phyloP scores from a whole-genome alignment of 2,329 filamentous ascomycete genomes.

The Colletotrichum sublineola region DNA sequence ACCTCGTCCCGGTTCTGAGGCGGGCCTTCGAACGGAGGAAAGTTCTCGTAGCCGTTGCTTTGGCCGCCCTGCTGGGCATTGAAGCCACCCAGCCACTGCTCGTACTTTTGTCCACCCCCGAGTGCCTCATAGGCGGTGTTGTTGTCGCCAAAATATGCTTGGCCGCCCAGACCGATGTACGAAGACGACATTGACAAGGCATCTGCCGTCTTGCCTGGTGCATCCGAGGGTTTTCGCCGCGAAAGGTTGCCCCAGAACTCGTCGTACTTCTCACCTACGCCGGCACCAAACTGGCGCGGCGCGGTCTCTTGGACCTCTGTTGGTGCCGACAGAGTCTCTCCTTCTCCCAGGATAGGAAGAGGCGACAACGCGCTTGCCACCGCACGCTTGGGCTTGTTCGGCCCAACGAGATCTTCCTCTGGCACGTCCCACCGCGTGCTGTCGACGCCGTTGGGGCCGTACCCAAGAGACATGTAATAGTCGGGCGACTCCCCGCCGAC shows the following conservation, averaged over 20 bases:
- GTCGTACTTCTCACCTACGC: constrained; percentile 2
- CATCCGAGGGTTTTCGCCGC: neutral
- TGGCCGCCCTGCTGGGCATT: neutral
- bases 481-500: constrained; percentile 45
- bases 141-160: constrained; percentile 24
- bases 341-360: neutral
- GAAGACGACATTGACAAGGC: neutral
- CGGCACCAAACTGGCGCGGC: neutral
- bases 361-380: constrained; percentile 35
- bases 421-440: constrained; percentile 34
- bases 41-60: neutral
- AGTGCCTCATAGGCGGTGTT: constrained; percentile 14
- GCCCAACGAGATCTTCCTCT: constrained; percentile 27
- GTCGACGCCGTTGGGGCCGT: constrained; percentile 48
- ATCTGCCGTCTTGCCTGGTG: neutral
- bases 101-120: constrained; percentile 13
- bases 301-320: neutral
- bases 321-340: neutral
- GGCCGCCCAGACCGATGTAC: neutral
- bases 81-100: constrained; percentile 22
- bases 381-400: constrained; percentile 24
- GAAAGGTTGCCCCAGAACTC: neutral
- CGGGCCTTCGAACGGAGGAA: constrained; percentile 18
- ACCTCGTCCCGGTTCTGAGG: constrained; percentile 16
- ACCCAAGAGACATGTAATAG: constrained; percentile 53